Base-by-base conservation (phyloP, 805 yeast genomes). In the Lachancea quebecensis region DNA sequence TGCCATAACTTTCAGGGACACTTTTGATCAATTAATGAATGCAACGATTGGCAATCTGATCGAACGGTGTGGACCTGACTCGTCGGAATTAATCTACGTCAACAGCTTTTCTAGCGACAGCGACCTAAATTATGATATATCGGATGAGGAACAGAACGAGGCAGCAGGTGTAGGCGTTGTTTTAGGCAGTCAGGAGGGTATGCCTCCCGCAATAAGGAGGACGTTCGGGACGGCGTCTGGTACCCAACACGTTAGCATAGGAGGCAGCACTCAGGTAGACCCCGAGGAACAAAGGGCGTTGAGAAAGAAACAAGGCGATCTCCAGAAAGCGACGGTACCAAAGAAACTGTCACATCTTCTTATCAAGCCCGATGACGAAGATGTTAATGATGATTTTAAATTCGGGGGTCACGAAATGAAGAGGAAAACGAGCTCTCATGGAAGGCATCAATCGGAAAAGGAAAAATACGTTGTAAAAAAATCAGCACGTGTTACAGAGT, bases 11-110 rank as follows among this genome's bases (percentile, higher is more conserved):
- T 81, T 79, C 55, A 68, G 86, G 57, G 85, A 81, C 53, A 78
- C 83, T 1, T 81, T 81, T 63, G 87, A 81, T 56, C 82, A 78
- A 52, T 61, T 81, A 47, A 76, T 79, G 79, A 69, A 72, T 52
- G 82, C 84, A 7, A 80, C 86, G 0, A 71, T 79, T 25, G 81
- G 79, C 40, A 79, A 81, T 53, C 62, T 80, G 53, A 75, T 77
- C 45, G 77, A 79, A 46, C 66, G 82, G 54, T 78, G 83, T 66
- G 82, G 83, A 0, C 81, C 82, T 1, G 79, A 78, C 57, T 74
- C 82, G 3, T 69, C 79, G 1, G 82, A 78, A 50, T 63, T 78
- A 25, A 68, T 77, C n/a, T 72, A 73, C 53, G 17, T 51, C 46
- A 34, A 47, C 40, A 40, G 33, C n/a, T 17, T 32, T 9, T 11